Evolutionary conservation across 345 rosid species (phyloP).

Genomic region (Lepidium didymum): DNA sequence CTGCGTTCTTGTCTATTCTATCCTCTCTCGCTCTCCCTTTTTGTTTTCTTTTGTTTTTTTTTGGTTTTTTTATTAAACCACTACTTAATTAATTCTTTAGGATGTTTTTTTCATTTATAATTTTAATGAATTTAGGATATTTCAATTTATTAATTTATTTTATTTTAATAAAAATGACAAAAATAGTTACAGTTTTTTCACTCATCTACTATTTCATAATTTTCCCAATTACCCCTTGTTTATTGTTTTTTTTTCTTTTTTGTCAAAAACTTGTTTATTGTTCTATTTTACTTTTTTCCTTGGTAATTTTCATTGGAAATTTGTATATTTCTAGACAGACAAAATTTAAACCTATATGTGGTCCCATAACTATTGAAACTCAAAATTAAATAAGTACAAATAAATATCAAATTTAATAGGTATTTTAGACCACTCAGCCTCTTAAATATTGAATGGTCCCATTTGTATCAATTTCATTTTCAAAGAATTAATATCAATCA

Average conservation of each 20-base stretch:
- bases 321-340: slow-evolving; percentile 12
- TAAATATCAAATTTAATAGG: slow-evolving; percentile 2
- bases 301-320: neutral
- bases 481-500: neutral
- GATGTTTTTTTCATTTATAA: neutral
- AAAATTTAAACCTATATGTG: slow-evolving; percentile 13
- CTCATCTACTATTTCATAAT: neutral
- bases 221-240: neutral
- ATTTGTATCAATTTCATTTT: neutral
- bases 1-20: slow-evolving; percentile 32
- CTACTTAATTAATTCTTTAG: neutral
- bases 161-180: too few species aligned
- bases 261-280: neutral
- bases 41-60: too few species aligned
- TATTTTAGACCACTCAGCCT: slow-evolving; percentile 16
- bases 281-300: neutral
- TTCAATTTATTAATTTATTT: too few species aligned
- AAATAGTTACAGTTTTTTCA: neutral
- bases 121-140: too few species aligned
- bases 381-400: neutral
- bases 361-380: slow-evolving; percentile 24
- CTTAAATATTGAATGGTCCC: slow-evolving; percentile 21
- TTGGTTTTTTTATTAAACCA: neutral
- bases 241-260: neutral
- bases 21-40: slow-evolving; percentile 11